These are phyloP conservation scores for Penicillium lagena DNA, from an alignment of 495 filamentous ascomycete species.

Conservation along the genomic window DNA sequence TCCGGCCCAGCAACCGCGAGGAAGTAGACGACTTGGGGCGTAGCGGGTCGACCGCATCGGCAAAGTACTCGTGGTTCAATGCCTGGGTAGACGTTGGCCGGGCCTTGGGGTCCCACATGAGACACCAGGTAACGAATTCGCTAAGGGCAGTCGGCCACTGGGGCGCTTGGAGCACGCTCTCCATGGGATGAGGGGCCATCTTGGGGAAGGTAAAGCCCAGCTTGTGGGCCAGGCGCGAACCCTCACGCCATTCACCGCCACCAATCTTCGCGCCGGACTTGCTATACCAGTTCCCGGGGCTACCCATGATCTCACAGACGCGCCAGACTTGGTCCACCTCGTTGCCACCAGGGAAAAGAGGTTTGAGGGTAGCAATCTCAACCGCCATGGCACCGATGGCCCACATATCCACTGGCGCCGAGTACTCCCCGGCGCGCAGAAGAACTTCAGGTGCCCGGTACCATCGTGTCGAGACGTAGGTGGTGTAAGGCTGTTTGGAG, in stretches of 20 bases:
- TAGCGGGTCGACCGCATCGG: conserved; percentile 89
- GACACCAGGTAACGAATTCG: conserved; percentile 95
- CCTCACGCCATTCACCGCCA: conserved; percentile 97
- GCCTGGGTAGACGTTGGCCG: conserved; percentile 94
- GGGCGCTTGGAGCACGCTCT: conserved; percentile 80
- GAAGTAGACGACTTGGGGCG: conserved; percentile 83
- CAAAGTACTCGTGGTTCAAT: conserved; percentile 88
- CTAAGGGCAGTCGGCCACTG: conserved; percentile 87
- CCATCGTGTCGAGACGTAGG: conserved; percentile 98
- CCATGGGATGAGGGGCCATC: conserved; percentile 98
- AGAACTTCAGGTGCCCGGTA: conserved; percentile 97
- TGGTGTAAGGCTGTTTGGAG: conserved; percentile 93
- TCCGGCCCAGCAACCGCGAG: conserved; percentile 71
- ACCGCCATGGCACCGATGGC: conserved; percentile 99
- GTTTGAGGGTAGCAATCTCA: conserved; percentile 95
- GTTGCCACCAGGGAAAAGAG: conserved; percentile 93
- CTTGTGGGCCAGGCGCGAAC: conserved; percentile 85
- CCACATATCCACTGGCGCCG: conserved; percentile 98
- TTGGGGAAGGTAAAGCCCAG: conserved; percentile 97
- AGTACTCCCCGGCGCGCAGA: conserved; percentile 92
- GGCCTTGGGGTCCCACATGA: conserved; percentile 98
- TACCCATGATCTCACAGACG: conserved; percentile 99
- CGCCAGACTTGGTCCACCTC: conserved; percentile 99
- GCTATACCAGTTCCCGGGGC: conserved; percentile 95
- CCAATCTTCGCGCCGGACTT: conserved; percentile 82